A percentile compares a stretch with the other conserved stretches of the same genome.
These are phyloP conservation scores for Xylaria polymorpha DNA, from an alignment of 2,329 filamentous ascomycete species.

Conservation along the genomic window DNA sequence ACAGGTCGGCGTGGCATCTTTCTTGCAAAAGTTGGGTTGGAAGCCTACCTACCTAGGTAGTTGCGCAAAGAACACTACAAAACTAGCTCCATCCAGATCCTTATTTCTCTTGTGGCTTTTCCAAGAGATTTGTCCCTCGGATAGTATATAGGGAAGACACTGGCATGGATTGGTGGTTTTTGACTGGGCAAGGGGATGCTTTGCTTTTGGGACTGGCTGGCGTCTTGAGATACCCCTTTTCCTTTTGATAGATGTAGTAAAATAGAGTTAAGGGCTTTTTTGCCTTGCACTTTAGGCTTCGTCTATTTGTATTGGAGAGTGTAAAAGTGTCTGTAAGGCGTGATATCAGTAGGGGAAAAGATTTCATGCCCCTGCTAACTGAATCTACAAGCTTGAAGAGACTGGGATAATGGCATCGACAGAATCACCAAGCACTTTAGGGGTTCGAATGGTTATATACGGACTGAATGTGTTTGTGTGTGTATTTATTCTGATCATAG, in stretches of 20 bases:
- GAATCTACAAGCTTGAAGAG: neutral
- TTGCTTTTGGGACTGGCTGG: conserved; percentile 14
- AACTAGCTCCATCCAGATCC: neutral
- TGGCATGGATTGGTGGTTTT: neutral
- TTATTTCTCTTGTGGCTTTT: neutral
- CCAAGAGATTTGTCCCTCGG: neutral
- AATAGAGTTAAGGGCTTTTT: neutral
- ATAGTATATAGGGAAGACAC: neutral
- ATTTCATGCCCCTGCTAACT: neutral
- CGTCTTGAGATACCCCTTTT: conserved; percentile 35
- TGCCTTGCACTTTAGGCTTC: neutral
- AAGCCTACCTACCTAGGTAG: neutral
- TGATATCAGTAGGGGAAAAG: no score
- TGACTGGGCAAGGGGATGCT: neutral
- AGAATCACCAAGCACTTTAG: conserved; percentile 4
- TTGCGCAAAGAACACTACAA: neutral
- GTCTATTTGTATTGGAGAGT: neutral
- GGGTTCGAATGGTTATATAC: neutral
- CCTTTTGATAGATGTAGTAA: neutral
- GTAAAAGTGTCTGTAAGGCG: neutral
- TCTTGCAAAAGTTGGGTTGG: neutral
- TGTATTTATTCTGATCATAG: conserved; percentile 34
- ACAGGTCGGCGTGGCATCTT: neutral
- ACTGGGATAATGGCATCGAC: neutral
- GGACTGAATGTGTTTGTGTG: conserved; percentile 27